Base-by-base conservation (phyloP, 2,329 filamentous ascomycete genomes). In the Pseudocercospora fijiensis region DNA sequence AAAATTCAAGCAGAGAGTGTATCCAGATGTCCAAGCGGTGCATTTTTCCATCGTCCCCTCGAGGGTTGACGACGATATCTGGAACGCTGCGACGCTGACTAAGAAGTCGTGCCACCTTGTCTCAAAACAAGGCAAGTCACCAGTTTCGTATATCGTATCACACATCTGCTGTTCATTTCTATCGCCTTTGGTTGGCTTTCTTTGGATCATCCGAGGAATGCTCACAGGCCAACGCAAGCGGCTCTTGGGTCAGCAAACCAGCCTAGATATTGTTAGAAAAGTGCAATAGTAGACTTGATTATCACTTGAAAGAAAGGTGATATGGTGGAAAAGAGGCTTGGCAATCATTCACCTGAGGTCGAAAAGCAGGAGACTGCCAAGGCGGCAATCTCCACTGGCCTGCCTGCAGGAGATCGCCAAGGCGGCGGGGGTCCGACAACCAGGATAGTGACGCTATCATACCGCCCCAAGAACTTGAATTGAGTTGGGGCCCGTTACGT, bases 351-450 rank as follows among this genome's bases (percentile, higher is more conserved):
- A 53, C 49, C 22, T 53, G 49, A 30, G 26, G 49, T 53, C 26
- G 22, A 30, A 53, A 3, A 26, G 16, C 18, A 26, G 26, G 4
- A 18, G 8, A 13, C 24, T 53, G 49, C 49, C 26, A 53, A 53
- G 49, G 49, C 49, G 24, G 49, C 49, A 53, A 53, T 53, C 49
- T 53, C 49, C 49, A 53, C 49, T 18, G 16, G 49, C 49, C 22
- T 18, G n/a, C 9, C 10, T 24, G 16, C 16, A 30, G 49, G 49
- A 49, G 49, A 52, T 52, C 49, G 49, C 22, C 49, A 53, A 53
- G 37, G 49, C 28, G 49, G n/a, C n/a, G n/a, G n/a, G n/a, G 49
- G 49, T 28, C 49, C 49, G 49, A 53, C 22, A 53, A 53, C 49
- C 49, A 53, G 49, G 45, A 53, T 53, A 9, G 28, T 30, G 49